These are phyloP conservation scores for Annulohypoxylon stygium DNA, from an alignment of 495 filamentous ascomycete species.

Conservation along the genomic window DNA sequence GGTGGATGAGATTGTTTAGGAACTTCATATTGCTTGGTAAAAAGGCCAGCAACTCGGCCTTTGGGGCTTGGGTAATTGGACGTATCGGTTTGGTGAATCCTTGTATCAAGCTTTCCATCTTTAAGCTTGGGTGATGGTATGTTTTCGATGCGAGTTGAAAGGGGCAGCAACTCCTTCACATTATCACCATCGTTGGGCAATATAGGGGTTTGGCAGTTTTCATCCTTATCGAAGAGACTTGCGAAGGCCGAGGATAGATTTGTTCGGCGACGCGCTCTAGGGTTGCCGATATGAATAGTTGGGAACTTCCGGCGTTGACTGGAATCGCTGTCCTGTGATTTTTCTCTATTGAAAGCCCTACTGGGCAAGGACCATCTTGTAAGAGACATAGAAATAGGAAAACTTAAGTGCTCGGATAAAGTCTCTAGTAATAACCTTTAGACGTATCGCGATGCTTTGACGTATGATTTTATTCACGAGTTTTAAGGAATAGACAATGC, in stretches of 20 bases:
- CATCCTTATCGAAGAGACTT: slow-evolving; percentile 43
- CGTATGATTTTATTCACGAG: slow-evolving; percentile 24
- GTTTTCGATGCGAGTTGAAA: slow-evolving; percentile 31
- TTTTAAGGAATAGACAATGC: slow-evolving; percentile 22
- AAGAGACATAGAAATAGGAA: slow-evolving; percentile 45
- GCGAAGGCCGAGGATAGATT: slow-evolving; percentile 47
- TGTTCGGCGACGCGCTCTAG: slow-evolving; percentile 29
- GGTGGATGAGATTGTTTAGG: background rate
- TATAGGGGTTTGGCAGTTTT: slow-evolving; percentile 25
- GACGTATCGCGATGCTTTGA: slow-evolving; percentile 22
- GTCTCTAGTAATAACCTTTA: slow-evolving; percentile 32
- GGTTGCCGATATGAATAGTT: slow-evolving; percentile 40
- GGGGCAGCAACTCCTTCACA: slow-evolving; percentile 13
- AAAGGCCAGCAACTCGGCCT: background rate
- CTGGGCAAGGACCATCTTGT: slow-evolving; percentile 49
- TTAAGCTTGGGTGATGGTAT: slow-evolving; percentile 12
- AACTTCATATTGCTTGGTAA: slow-evolving; percentile 4
- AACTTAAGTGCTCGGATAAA: slow-evolving; percentile 15
- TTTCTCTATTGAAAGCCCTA: slow-evolving; percentile 41
- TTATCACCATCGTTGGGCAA: background rate
- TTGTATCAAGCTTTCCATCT: background rate
- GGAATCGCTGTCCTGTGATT: slow-evolving; percentile 34
- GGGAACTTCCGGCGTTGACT: slow-evolving; percentile 26
- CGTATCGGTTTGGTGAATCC: background rate
- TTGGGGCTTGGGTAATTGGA: background rate